Evolutionary conservation across 176 grass and related monocot species (phyloP).

Genomic region (Oryza punctata): DNA sequence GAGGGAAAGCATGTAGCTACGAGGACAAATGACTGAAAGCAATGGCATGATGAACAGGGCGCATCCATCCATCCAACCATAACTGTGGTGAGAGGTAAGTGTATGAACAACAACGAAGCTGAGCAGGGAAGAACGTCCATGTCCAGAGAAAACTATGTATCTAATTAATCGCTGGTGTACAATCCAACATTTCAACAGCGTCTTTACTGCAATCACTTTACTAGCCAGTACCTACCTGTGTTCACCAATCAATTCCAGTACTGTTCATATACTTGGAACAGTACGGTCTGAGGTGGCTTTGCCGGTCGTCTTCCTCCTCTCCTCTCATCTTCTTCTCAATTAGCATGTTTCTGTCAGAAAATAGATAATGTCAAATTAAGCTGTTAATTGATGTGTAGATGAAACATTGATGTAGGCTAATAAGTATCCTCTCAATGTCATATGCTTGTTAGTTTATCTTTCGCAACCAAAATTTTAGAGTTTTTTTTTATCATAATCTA

Average conservation of each 20-base stretch:
- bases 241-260: not conserved
- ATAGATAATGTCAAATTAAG: not conserved
- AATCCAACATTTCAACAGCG: not conserved
- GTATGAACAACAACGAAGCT: not conserved
- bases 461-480: no score
- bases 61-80: not conserved
- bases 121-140: not conserved
- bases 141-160: not conserved
- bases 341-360: no score
- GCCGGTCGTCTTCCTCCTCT: not conserved
- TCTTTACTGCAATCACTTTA: not conserved
- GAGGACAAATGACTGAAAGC: not conserved
- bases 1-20: not conserved
- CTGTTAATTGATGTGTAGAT: no score
- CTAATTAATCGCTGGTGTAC: not conserved
- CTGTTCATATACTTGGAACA: not conserved
- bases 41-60: not conserved
- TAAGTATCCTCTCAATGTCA: no score
- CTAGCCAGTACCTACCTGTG: not conserved
- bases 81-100: constrained; percentile 1
- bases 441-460: no score
- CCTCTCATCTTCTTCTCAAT: no score
- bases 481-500: no score
- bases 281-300: not conserved
- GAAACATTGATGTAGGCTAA: no score